Evolutionary conservation across 148 eudicot species (phyloP).

Genomic region (Silene latifolia): DNA sequence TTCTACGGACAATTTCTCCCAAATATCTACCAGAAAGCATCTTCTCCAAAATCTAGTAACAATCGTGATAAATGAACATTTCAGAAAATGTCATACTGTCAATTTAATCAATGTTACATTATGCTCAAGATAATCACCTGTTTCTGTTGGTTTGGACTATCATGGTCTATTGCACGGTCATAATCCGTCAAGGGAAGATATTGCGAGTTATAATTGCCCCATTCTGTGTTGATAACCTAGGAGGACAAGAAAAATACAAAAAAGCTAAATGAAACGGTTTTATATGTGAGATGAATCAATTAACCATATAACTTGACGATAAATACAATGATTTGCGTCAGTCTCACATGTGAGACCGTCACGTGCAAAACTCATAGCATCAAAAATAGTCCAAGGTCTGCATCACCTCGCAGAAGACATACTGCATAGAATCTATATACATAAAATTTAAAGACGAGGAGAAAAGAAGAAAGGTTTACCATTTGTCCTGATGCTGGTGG

Average conservation of each 20-base stretch:
- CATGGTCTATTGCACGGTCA: constrained; percentile 51
- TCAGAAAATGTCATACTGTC: neutral
- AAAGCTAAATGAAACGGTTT: neutral
- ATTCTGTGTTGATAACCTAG: constrained; percentile 87
- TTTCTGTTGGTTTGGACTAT: constrained; percentile 60
- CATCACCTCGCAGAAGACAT: constrained; percentile 1
- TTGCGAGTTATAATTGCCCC: constrained; percentile 68
- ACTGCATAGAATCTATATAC: neutral
- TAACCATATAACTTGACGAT: neutral
- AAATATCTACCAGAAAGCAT: constrained; percentile 84
- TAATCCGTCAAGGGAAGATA: constrained; percentile 71
- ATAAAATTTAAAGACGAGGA: neutral
- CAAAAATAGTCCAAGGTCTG: neutral
- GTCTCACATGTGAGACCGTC: neutral
- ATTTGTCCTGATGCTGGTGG: constrained; percentile 46
- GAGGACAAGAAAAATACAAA: neutral
- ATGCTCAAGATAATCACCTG: constrained; percentile 41
- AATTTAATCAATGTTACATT: constrained; percentile 1
- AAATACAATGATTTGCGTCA: neutral
- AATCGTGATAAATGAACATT: neutral
- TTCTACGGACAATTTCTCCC: constrained; percentile 79
- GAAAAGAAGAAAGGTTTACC: constrained; percentile 28
- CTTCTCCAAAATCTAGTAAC: constrained; percentile 68
- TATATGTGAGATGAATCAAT: neutral
- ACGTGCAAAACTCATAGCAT: neutral